phyloP scores from a whole-genome alignment of 2,329 filamentous ascomycete species.

The Colletotrichum kahawae region DNA sequence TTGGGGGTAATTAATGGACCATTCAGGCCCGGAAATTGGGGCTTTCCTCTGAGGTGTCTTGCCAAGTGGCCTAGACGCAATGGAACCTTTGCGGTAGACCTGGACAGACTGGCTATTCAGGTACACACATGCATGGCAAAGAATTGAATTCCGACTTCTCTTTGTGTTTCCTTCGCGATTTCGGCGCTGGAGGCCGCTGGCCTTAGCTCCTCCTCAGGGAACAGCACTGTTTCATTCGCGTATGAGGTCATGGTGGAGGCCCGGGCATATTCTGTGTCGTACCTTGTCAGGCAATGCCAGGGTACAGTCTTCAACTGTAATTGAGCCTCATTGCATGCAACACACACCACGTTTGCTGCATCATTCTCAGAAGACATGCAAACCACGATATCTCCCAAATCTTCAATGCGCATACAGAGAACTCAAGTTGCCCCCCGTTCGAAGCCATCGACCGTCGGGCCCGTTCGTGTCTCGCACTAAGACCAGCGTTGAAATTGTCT shows the following conservation, averaged over 20 bases:
- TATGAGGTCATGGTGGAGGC: constrained; percentile 23
- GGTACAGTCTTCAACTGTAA: neutral
- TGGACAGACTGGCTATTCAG: neutral
- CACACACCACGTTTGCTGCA: neutral
- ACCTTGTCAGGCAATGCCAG: neutral
- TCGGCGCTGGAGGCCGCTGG: neutral
- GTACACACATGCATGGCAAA: neutral
- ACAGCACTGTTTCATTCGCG: constrained; percentile 15
- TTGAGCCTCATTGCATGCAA: constrained; percentile 1
- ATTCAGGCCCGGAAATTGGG: neutral
- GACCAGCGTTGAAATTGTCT: neutral
- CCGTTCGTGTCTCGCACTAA: neutral
- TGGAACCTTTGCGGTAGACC: neutral
- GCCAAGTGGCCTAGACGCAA: neutral
- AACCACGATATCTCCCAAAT: neutral
- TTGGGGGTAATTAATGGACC: neutral
- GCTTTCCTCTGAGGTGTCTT: neutral
- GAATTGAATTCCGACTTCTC: neutral
- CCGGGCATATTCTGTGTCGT: neutral
- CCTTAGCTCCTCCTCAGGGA: neutral
- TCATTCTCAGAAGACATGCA: neutral
- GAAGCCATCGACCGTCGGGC: neutral
- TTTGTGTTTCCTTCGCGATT: neutral
- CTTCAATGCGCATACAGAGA: neutral
- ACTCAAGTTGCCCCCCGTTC: neutral